A percentile compares a stretch with the other conserved stretches of the same genome.
Evolutionary conservation across 2,329 filamentous ascomycete species (phyloP).

Genomic region (Cordyceps cateniannulata): DNA sequence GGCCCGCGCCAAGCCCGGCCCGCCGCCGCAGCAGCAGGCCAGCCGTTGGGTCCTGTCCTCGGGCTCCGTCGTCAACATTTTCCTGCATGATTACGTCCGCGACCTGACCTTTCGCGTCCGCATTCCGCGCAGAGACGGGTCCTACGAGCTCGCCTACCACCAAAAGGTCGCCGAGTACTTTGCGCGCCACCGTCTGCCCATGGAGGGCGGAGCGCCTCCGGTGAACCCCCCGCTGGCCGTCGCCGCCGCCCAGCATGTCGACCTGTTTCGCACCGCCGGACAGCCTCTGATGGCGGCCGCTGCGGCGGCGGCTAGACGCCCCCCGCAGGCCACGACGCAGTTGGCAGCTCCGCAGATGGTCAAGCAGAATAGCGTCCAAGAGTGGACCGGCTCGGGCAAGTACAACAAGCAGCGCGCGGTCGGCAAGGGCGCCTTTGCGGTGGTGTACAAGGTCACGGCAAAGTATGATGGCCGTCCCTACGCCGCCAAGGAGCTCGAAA

Average conservation of each 20-base stretch:
- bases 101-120: slow-evolving; percentile 81
- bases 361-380: slow-evolving; percentile 39
- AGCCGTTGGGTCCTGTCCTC: slow-evolving; percentile 58
- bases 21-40: slow-evolving; percentile 26
- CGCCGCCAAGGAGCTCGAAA: slow-evolving; percentile 92
- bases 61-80: slow-evolving; percentile 67
- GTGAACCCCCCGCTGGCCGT: background rate
- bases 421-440: slow-evolving; percentile 91
- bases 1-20: slow-evolving; percentile 28
- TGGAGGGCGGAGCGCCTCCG: slow-evolving; percentile 1
- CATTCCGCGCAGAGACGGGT: slow-evolving; percentile 68
- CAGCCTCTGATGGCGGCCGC: background rate
- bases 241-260: slow-evolving; percentile 16
- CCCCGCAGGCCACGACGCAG: slow-evolving; percentile 16
- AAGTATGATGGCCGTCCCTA: slow-evolving; percentile 78
- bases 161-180: slow-evolving; percentile 66
- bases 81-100: slow-evolving; percentile 41
- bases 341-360: slow-evolving; percentile 9
- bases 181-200: slow-evolving; percentile 25
- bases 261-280: slow-evolving; percentile 21
- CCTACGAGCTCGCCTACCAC: slow-evolving; percentile 58
- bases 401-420: slow-evolving; percentile 81
- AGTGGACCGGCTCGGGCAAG: slow-evolving; percentile 75
- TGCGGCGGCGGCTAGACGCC: background rate
- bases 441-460: slow-evolving; percentile 82